Conservation (phyloP, 2,329 filamentous ascomycete genomes). For the Cadophora sp. region DNA sequence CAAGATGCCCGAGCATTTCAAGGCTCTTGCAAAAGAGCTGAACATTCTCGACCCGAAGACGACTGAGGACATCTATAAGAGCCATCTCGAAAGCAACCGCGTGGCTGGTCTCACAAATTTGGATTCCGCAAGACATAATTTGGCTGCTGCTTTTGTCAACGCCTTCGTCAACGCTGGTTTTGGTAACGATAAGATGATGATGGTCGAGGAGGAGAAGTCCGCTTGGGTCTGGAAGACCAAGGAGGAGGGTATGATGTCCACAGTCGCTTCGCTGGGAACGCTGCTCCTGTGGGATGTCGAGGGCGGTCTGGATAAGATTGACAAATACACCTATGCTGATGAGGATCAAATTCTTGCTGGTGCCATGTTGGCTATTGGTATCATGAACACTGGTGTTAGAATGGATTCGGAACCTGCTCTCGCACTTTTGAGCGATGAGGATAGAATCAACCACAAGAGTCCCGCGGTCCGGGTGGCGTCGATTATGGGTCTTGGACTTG, state of each 20-base stretch:
- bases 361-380: conserved; percentile 90
- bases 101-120: conserved; percentile 93
- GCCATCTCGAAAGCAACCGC: conserved; percentile 92
- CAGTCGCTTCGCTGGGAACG: conserved; percentile 90
- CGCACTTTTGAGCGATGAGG: conserved; percentile 80
- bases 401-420: conserved; percentile 90
- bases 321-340: conserved; percentile 86
- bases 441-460: conserved; percentile 81
- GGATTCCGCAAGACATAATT: conserved; percentile 93
- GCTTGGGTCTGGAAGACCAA: conserved; percentile 99
- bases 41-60: conserved; percentile 97
- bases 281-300: conserved; percentile 94
- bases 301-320: conserved; percentile 88
- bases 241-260: conserved; percentile 96
- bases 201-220: conserved; percentile 85
- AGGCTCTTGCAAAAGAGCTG: conserved; percentile 90
- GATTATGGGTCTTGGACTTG: conserved; percentile 94
- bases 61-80: conserved; percentile 99
- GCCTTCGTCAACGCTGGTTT: conserved; percentile 97
- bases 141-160: conserved; percentile 96
- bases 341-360: conserved; percentile 90
- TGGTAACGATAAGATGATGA: conserved; percentile 97
- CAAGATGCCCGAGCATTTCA: conserved; percentile 90
- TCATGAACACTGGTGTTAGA: conserved; percentile 91
- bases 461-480: conserved; percentile 80